Conservation (phyloP, 768 basidiomycete species). For the Pilatotrama ljubarskyi region DNA sequence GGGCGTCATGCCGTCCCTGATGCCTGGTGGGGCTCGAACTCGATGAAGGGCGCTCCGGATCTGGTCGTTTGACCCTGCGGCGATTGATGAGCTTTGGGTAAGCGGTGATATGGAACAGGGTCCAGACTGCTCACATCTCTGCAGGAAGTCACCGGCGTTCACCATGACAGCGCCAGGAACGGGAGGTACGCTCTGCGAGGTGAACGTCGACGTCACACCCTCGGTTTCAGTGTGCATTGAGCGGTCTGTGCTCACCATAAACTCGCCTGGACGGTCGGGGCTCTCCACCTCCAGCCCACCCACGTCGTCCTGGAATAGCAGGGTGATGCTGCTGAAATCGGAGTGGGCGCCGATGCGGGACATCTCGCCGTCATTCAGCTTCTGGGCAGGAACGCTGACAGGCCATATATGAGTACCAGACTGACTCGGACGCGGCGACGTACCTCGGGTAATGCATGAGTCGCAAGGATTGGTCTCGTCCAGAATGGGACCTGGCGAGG, state of each 20-base stretch:
- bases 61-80: conserved; percentile 34
- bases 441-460: conserved; percentile 52
- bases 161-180: conserved; percentile 48
- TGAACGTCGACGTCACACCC: no score
- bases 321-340: conserved; percentile 57
- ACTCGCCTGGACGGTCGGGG: conserved; percentile 44
- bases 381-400: conserved; percentile 31
- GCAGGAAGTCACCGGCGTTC: conserved; percentile 50
- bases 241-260: conserved; percentile 33
- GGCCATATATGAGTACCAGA: no score
- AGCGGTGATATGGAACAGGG: no score
- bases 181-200: conserved; percentile 36
- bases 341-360: conserved; percentile 48
- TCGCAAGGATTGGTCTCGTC: conserved; percentile 51
- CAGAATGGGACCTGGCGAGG: conserved; percentile 43
- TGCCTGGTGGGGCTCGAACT: conserved; percentile 43
- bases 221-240: no score
- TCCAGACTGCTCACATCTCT: conserved; percentile 40
- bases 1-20: conserved; percentile 39
- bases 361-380: conserved; percentile 37
- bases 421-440: not conserved
- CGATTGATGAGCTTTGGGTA: no score
- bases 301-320: conserved; percentile 57
- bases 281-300: conserved; percentile 64
- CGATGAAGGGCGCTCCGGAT: conserved; percentile 53